These are phyloP conservation scores for Basipetospora sp. DNA, from an alignment of 2,329 filamentous ascomycete species.

Conservation along the genomic window DNA sequence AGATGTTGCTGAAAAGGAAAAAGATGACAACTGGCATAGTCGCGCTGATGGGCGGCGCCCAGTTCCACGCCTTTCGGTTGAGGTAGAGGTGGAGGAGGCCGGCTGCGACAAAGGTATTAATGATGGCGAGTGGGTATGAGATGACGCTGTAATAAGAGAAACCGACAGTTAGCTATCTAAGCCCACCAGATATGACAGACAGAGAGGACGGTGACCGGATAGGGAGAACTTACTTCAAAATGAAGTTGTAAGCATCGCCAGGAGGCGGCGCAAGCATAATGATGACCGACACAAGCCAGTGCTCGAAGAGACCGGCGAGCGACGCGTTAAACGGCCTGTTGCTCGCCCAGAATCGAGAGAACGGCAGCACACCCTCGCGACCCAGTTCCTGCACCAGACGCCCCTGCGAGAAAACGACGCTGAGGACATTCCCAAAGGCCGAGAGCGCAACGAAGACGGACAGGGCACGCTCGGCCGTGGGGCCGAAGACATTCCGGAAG, in stretches of 20 bases:
- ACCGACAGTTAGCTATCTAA: no score
- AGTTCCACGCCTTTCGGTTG: slow-evolving; percentile 31
- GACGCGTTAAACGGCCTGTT: slow-evolving; percentile 50
- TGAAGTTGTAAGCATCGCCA: slow-evolving; percentile 52
- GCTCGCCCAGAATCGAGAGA: slow-evolving; percentile 46
- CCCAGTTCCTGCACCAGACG: slow-evolving; percentile 52
- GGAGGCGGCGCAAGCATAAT: slow-evolving; percentile 54
- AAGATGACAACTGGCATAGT: slow-evolving; percentile 39
- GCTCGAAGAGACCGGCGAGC: slow-evolving; percentile 45
- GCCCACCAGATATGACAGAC: slow-evolving; percentile 1
- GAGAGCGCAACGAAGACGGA: slow-evolving; percentile 54
- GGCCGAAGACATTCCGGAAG: slow-evolving; percentile 42
- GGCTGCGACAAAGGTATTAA: slow-evolving; percentile 39
- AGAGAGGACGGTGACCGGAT: background rate
- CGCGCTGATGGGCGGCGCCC: slow-evolving; percentile 40
- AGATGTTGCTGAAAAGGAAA: slow-evolving; percentile 47
- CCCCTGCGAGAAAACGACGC: slow-evolving; percentile 54
- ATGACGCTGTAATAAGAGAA: slow-evolving; percentile 32
- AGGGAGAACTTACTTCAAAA: slow-evolving; percentile 32
- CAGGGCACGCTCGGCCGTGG: slow-evolving; percentile 39
- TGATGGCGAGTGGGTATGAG: slow-evolving; percentile 46
- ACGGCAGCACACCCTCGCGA: slow-evolving; percentile 51
- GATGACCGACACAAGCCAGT: slow-evolving; percentile 49
- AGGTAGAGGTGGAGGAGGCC: slow-evolving; percentile 40
- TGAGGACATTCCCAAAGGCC: slow-evolving; percentile 52